Evolutionary conservation across 805 yeast genomes (phyloP).

Genomic region (Trichomonascus vanleenenianus): DNA sequence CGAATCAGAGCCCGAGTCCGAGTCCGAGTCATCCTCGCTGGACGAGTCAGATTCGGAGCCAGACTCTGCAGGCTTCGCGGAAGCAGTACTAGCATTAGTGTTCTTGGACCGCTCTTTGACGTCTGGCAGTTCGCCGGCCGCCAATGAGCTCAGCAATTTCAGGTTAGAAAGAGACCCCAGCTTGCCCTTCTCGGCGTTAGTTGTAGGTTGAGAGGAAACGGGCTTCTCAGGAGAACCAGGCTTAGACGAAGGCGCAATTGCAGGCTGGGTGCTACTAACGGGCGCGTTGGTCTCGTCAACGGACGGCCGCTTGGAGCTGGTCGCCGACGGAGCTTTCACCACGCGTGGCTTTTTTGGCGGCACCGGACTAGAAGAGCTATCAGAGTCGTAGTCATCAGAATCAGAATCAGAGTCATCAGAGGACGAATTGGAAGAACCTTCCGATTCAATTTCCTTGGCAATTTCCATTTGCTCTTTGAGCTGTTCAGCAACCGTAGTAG

Average conservation of each 20-base stretch:
- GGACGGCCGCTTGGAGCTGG: constrained; percentile 1
- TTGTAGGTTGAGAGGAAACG: background rate
- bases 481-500: too few relatives aligned
- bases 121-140: constrained; percentile 1
- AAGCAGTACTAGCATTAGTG: background rate
- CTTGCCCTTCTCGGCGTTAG: background rate
- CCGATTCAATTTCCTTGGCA: background rate
- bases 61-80: background rate
- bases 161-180: background rate
- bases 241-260: too few relatives aligned
- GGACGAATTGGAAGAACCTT: background rate
- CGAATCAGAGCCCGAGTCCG: constrained; percentile 12
- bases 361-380: constrained; percentile 9
- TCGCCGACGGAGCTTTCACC: constrained; percentile 9
- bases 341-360: constrained; percentile 12
- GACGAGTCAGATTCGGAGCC: constrained; percentile 2
- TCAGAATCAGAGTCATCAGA: constrained; percentile 10
- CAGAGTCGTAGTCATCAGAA: constrained; percentile 10
- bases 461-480: too few relatives aligned
- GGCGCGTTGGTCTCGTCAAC: too few relatives aligned
- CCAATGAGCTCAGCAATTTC: constrained; percentile 7
- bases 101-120: background rate
- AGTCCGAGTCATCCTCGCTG: constrained; percentile 11
- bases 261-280: too few relatives aligned
- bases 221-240: too few relatives aligned